phyloP scores from a whole-genome alignment of 176 grass and related monocot genomes.

The Lolium rigidum region DNA sequence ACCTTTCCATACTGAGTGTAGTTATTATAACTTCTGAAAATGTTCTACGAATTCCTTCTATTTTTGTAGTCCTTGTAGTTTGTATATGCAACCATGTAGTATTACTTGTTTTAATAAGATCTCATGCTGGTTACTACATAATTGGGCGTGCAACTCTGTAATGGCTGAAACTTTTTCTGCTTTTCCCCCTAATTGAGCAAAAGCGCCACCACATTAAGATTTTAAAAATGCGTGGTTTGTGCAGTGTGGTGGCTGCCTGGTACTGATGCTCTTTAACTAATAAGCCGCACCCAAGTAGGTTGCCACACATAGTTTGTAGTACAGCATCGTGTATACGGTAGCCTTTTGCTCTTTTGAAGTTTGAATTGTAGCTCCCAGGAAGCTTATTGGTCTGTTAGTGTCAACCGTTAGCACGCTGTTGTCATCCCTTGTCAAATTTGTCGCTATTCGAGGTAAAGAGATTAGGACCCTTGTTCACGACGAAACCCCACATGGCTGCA shows the following conservation, averaged over 20 bases:
- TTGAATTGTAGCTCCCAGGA: not conserved
- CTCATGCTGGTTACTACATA: not conserved
- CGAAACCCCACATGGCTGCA: conserved; percentile 46
- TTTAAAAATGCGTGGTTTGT: not conserved
- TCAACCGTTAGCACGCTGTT: conserved; percentile 23
- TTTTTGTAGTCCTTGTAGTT: not conserved
- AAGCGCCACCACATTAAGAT: conserved; percentile 27
- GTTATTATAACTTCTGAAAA: conserved; percentile 14
- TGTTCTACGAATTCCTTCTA: not conserved
- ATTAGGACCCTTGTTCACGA: conserved; percentile 49
- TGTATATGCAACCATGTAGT: not conserved
- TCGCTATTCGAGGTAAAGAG: conserved; percentile 36
- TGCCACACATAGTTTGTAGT: not conserved
- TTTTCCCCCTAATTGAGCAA: conserved; percentile 45
- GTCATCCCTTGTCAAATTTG: conserved; percentile 41
- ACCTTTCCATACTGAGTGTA: conserved; percentile 28
- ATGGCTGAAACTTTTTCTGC: not conserved
- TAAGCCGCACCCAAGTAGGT: not conserved
- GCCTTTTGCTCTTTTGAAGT: not conserved
- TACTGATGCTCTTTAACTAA: not conserved
- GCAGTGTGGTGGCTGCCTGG: not conserved
- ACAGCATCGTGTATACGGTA: not conserved
- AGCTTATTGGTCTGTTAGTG: conserved; percentile 36
- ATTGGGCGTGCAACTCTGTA: conserved; percentile 30
- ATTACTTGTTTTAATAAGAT: not conserved